Evolutionary conservation across 23 red algal species (phyloP).

Genomic region (Pyropia yezoensis): DNA sequence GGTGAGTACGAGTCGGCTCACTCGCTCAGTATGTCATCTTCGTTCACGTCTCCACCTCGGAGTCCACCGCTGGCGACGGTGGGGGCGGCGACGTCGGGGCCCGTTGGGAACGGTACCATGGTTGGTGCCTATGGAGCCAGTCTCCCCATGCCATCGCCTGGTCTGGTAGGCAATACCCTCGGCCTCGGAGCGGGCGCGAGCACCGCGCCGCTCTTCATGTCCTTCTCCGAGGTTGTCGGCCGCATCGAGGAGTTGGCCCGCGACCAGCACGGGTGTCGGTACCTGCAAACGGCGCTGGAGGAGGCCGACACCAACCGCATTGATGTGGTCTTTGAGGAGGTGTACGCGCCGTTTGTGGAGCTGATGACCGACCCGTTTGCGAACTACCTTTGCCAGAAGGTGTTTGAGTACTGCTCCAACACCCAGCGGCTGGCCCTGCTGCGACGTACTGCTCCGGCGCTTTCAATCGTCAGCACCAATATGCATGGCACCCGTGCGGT

Average conservation of each 20-base stretch:
- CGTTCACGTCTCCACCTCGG: too few species aligned
- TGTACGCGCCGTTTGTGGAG: conserved; percentile 26
- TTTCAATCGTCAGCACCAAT: conserved; percentile 70
- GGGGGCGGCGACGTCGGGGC: too few species aligned
- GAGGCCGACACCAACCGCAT: conserved; percentile 55
- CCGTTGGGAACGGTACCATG: too few species aligned
- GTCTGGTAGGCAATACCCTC: too few species aligned
- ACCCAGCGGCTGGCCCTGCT: conserved; percentile 74
- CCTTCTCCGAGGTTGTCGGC: conserved; percentile 36
- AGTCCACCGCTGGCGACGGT: too few species aligned
- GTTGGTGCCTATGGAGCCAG: too few species aligned
- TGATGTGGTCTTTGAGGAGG: conserved; percentile 74
- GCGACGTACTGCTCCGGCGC: conserved; percentile 34
- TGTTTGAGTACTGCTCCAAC: conserved; percentile 91
- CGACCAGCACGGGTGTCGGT: conserved; percentile 94
- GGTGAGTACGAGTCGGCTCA: too few species aligned
- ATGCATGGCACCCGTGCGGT: conserved; percentile 97
- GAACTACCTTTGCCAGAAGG: conserved; percentile 96
- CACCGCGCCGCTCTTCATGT: too few species aligned
- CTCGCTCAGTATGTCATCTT: too few species aligned
- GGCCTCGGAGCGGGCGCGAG: too few species aligned
- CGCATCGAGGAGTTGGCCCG: conserved; percentile 78
- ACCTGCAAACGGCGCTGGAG: conserved; percentile 78
- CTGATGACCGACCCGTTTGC: conserved; percentile 91
- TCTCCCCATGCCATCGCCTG: too few species aligned